These are phyloP conservation scores for Candida endomychidarum DNA, from an alignment of 805 yeast species.

Conservation along the genomic window DNA sequence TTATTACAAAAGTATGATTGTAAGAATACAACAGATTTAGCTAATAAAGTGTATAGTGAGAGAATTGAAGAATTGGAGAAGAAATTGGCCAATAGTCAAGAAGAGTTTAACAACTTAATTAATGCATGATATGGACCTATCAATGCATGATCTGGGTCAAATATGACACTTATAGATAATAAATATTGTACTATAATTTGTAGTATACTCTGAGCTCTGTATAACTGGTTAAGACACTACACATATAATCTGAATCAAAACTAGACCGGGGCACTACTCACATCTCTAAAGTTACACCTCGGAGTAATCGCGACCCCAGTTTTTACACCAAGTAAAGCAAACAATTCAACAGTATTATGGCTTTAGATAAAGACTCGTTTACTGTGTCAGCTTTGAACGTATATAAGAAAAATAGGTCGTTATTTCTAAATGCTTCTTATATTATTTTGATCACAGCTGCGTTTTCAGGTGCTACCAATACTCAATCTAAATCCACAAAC, in stretches of 20 bases:
- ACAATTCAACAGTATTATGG: conserved; percentile 1
- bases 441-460: conserved; percentile 43
- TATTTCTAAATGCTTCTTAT: conserved; percentile 42
- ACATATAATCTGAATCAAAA: no score
- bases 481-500: conserved; percentile 11
- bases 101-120: conserved; percentile 19
- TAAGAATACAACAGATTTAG: conserved; percentile 38
- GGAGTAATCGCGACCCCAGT: conserved; percentile 7
- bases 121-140: not conserved
- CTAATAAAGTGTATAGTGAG: conserved; percentile 32
- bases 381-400: conserved; percentile 31
- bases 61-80: conserved; percentile 34
- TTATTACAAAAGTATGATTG: conserved; percentile 28
- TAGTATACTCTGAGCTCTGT: no score
- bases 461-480: conserved; percentile 41
- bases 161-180: no score
- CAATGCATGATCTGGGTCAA: no score
- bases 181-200: no score
- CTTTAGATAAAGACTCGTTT: conserved; percentile 14
- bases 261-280: no score
- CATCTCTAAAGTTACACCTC: conserved; percentile 1
- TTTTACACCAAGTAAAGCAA: no score
- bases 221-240: not conserved
- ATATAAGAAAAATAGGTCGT: conserved; percentile 40
- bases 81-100: conserved; percentile 24